Conservation (phyloP, 2,329 filamentous ascomycete genomes). For the Epichloe brachyelytri region DNA sequence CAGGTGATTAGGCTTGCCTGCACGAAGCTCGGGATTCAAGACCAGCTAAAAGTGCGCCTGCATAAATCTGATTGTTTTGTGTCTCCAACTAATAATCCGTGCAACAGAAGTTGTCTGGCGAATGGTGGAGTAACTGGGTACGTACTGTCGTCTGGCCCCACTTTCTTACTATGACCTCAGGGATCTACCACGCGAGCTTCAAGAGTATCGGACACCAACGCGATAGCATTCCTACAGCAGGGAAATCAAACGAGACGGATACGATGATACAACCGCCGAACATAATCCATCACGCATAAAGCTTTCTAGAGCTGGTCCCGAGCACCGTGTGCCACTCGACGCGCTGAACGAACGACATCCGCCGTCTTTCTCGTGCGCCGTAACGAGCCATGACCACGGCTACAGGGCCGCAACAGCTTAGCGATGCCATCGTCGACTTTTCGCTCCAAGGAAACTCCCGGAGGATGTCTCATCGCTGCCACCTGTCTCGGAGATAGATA, state of each 20-base stretch:
- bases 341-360: neutral
- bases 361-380: neutral
- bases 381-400: slow-evolving; percentile 17
- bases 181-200: neutral
- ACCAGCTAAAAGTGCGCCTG: neutral
- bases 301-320: neutral
- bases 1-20: slow-evolving; percentile 3
- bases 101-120: neutral
- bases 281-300: neutral
- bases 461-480: slow-evolving; percentile 24
- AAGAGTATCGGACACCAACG: neutral
- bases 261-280: neutral
- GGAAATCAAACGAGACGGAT: neutral
- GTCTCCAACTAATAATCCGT: no score
- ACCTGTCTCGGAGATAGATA: slow-evolving; percentile 23
- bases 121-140: neutral
- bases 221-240: neutral
- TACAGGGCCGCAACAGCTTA: slow-evolving; percentile 20
- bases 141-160: neutral
- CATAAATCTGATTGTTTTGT: neutral
- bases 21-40: neutral
- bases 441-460: slow-evolving; percentile 27
- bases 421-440: slow-evolving; percentile 28
- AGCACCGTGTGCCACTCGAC: neutral
- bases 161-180: slow-evolving; percentile 1